Percentiles rank a stretch among this genome's conserved stretches.
phyloP scores from a whole-genome alignment of 805 yeast genomes.

The Ogataea nonfermentans region DNA sequence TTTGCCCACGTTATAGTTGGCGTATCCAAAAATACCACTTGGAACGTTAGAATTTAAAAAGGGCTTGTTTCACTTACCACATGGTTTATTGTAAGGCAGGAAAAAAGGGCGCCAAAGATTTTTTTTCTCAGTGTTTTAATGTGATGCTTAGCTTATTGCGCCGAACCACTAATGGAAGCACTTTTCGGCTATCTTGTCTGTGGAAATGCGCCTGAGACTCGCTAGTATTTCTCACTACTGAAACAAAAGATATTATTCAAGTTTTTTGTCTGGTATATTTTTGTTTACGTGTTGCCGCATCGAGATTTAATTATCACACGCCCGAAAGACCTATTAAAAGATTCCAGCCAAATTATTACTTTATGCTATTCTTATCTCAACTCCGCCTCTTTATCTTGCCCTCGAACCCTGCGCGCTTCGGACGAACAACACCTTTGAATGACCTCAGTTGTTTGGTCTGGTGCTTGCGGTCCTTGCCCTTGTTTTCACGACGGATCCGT shows the following conservation, averaged over 20 bases:
- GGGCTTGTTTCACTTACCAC: conserved; percentile 13
- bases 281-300: conserved; percentile 14
- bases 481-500: conserved; percentile 79
- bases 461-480: conserved; percentile 74
- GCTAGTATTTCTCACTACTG: not conserved
- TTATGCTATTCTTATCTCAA: conserved; percentile 1
- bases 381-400: conserved; percentile 42
- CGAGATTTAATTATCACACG: not conserved
- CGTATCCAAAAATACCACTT: conserved; percentile 97
- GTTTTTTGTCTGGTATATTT: conserved; percentile 5
- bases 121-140: not conserved
- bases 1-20: conserved; percentile 89
- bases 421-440: conserved; percentile 54
- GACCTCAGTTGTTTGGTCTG: conserved; percentile 66
- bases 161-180: conserved; percentile 1
- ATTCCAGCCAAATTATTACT: not conserved
- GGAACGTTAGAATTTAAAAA: conserved; percentile 2
- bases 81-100: conserved; percentile 4
- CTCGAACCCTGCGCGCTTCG: conserved; percentile 82
- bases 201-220: too few species aligned
- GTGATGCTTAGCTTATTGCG: not conserved
- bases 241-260: conserved; percentile 6
- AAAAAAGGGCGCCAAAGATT: conserved; percentile 2
- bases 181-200: conserved; percentile 1
- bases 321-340: not conserved